phyloP scores from a whole-genome alignment of 768 basidiomycete species.

The Russula griseocarnosa region DNA sequence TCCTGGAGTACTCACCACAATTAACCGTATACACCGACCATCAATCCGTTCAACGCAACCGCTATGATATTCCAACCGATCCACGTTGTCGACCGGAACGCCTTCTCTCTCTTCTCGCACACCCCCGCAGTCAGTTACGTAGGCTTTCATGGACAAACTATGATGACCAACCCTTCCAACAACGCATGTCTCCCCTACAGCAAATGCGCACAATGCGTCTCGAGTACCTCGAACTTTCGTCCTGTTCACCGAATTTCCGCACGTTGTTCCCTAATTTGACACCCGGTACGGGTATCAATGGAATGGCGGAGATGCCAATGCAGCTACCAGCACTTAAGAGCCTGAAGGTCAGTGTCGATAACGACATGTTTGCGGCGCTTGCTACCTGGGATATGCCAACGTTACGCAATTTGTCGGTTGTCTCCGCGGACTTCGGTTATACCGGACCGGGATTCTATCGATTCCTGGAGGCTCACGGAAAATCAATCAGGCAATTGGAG shows the following conservation, averaged over 20 bases:
- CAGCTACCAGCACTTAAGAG: constrained; percentile 60
- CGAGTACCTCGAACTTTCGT: constrained; percentile 66
- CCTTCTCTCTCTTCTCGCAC: constrained; percentile 56
- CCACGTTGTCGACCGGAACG: constrained; percentile 50
- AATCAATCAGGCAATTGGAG: constrained; percentile 59
- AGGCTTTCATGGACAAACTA: constrained; percentile 71
- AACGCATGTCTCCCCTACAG: constrained; percentile 52
- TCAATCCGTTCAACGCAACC: constrained; percentile 56
- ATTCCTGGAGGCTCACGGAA: constrained; percentile 67
- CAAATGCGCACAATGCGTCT: constrained; percentile 49
- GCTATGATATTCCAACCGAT: constrained; percentile 43
- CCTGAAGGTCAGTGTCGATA: constrained; percentile 67
- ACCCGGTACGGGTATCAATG: constrained; percentile 7
- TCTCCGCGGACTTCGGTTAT: constrained; percentile 68
- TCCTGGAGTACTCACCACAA: constrained; percentile 59
- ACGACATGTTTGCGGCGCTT: constrained; percentile 64
- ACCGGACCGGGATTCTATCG: constrained; percentile 58
- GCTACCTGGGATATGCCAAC: constrained; percentile 63
- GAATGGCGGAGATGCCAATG: constrained; percentile 35
- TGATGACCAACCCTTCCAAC: constrained; percentile 55
- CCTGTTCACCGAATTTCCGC: constrained; percentile 47
- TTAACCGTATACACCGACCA: constrained; percentile 61
- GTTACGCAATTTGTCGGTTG: constrained; percentile 59
- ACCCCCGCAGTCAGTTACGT: constrained; percentile 49
- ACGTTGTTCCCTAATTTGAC: constrained; percentile 32